Evolutionary conservation across 2,329 filamentous ascomycete species (phyloP).

Genomic region (Hypoxylon sp.): DNA sequence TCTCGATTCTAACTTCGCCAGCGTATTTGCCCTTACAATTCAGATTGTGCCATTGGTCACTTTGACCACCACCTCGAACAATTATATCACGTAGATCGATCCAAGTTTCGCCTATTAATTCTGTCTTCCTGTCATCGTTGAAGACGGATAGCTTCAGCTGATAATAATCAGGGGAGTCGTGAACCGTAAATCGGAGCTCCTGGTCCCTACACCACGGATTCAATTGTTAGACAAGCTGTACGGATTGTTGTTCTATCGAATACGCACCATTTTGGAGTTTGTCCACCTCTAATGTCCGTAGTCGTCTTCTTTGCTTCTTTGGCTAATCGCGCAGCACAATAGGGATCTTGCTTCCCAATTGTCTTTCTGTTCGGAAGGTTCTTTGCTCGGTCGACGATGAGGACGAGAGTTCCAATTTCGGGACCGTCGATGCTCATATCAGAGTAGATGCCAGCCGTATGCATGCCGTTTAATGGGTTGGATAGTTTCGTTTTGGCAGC

Average conservation of each 20-base stretch:
- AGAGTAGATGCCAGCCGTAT: conserved; percentile 93
- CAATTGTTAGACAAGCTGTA: conserved; percentile 36
- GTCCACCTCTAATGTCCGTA: conserved; percentile 92
- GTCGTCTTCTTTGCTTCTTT: conserved; percentile 98
- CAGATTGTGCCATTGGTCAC: conserved; percentile 90
- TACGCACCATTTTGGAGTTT: conserved; percentile 92
- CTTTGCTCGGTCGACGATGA: conserved; percentile 94
- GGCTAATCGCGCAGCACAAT: conserved; percentile 91
- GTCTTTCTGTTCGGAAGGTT: conserved; percentile 97
- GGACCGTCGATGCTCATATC: conserved; percentile 95
- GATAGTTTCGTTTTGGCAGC: conserved; percentile 64
- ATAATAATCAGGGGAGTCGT: conserved; percentile 96
- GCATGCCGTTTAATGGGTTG: conserved; percentile 72
- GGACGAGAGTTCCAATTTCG: conserved; percentile 90
- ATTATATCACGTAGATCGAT: conserved; percentile 86
- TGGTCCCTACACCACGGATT: conserved; percentile 79
- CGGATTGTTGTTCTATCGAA: conserved; percentile 3
- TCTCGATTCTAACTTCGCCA: conserved; percentile 92
- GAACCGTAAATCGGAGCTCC: conserved; percentile 94
- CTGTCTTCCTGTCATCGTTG: conserved; percentile 98
- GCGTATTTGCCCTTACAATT: conserved; percentile 95
- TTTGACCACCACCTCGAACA: conserved; percentile 89
- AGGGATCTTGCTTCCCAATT: conserved; percentile 98
- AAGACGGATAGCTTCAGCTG: conserved; percentile 96
- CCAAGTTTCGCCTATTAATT: conserved; percentile 95